phyloP scores from a whole-genome alignment of 2,329 filamentous ascomycete species.

The Chaetomiaceae sp. region DNA sequence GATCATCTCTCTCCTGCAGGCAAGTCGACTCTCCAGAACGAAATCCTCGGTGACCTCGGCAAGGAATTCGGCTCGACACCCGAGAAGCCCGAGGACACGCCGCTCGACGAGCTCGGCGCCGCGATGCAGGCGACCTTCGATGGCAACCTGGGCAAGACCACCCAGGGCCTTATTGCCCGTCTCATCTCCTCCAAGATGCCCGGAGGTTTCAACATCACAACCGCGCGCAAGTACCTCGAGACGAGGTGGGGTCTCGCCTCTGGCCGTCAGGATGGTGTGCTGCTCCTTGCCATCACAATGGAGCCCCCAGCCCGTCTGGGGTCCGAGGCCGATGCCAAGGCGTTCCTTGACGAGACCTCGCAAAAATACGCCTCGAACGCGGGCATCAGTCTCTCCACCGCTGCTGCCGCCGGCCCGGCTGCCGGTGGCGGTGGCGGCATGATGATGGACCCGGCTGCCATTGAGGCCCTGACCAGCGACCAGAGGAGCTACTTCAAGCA shows the following conservation, averaged over 20 bases:
- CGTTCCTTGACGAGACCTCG: slow-evolving; percentile 79
- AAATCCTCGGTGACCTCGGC: slow-evolving; percentile 93
- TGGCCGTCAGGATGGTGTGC: slow-evolving; percentile 85
- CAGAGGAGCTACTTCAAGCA: slow-evolving; percentile 96
- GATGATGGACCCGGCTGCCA: slow-evolving; percentile 99
- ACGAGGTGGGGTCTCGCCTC: slow-evolving; percentile 83
- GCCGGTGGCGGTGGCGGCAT: slow-evolving; percentile 73
- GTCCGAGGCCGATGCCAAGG: slow-evolving; percentile 86
- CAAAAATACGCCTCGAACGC: slow-evolving; percentile 84
- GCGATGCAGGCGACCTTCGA: slow-evolving; percentile 99
- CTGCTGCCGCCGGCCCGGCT: slow-evolving; percentile 67
- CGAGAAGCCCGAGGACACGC: slow-evolving; percentile 96
- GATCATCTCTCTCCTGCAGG: slow-evolving; percentile 46
- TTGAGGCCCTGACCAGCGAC: slow-evolving; percentile 95
- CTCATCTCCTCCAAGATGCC: slow-evolving; percentile 99
- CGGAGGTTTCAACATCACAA: slow-evolving; percentile 97
- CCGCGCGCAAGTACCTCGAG: slow-evolving; percentile 91
- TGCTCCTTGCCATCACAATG: slow-evolving; percentile 85
- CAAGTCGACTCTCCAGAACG: slow-evolving; percentile 97
- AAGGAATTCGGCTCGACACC: slow-evolving; percentile 98
- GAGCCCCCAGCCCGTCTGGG: slow-evolving; percentile 85
- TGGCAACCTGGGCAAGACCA: slow-evolving; percentile 95
- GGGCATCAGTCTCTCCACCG: slow-evolving; percentile 77
- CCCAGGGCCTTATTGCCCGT: slow-evolving; percentile 84
- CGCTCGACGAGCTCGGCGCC: slow-evolving; percentile 89